Evolutionary conservation across 192 early-diverging fungal species (phyloP).

Genomic region (Diversispora eburnea): DNA sequence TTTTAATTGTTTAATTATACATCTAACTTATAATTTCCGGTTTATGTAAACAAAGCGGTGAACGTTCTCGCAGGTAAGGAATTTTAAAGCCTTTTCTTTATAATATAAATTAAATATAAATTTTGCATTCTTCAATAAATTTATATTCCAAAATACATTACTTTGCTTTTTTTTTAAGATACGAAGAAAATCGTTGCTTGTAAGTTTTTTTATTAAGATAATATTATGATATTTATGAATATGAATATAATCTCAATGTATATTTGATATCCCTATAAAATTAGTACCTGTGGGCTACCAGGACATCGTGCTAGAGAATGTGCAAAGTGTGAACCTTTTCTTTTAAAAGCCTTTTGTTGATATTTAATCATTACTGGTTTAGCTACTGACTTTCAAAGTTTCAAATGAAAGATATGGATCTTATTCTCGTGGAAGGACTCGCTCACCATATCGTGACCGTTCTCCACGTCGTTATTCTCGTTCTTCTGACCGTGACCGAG

Average conservation of each 20-base stretch:
- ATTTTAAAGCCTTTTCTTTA: background rate
- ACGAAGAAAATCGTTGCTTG: slow-evolving; percentile 26
- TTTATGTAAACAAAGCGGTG: slow-evolving; percentile 9
- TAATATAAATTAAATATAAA: background rate
- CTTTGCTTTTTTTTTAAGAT: background rate
- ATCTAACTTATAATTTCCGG: background rate
- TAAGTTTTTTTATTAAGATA: background rate
- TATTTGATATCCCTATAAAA: background rate
- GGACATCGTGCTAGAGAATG: slow-evolving; percentile 9
- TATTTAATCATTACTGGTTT: background rate
- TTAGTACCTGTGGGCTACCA: slow-evolving; percentile 2
- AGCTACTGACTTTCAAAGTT: background rate
- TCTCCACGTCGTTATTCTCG: background rate
- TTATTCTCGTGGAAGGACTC: background rate
- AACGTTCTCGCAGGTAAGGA: slow-evolving; percentile 22
- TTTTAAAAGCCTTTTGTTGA: too few species aligned
- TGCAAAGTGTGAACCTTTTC: background rate
- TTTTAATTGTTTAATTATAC: background rate
- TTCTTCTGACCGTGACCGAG: background rate
- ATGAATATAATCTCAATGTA: background rate
- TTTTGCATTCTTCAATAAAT: background rate
- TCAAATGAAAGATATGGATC: background rate
- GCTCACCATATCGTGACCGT: background rate
- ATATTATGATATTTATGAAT: background rate
- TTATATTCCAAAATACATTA: background rate